Percentiles rank a stretch among this genome's conserved stretches.
Conservation (phyloP, 1,284 basidiomycete species). For the Agaricales sp. region DNA sequence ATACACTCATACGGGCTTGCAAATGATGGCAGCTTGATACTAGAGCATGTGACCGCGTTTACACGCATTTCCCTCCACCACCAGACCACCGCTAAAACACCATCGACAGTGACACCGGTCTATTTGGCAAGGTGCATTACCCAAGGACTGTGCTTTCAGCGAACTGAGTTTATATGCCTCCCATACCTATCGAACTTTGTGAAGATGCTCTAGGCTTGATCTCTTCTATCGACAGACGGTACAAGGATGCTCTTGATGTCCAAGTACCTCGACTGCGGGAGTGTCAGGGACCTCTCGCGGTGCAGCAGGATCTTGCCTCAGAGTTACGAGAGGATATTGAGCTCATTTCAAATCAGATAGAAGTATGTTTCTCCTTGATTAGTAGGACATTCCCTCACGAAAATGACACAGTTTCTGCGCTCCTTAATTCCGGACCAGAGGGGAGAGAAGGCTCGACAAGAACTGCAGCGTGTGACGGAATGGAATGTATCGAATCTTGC, state of each 20-base stretch:
- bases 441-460: constrained; percentile 38
- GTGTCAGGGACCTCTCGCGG: constrained; percentile 53
- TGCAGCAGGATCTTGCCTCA: constrained; percentile 64
- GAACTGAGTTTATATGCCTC: constrained; percentile 37
- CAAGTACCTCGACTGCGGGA: constrained; percentile 65
- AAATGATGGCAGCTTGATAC: too few relatives aligned
- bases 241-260: constrained; percentile 53
- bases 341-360: constrained; percentile 46
- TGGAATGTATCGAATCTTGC: constrained; percentile 35
- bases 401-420: constrained; percentile 58
- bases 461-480: constrained; percentile 40
- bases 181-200: constrained; percentile 43
- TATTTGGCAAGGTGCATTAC: too few relatives aligned
- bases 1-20: too few relatives aligned
- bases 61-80: too few relatives aligned
- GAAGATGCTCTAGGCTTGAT: constrained; percentile 40
- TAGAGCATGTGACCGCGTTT: too few relatives aligned
- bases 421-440: constrained; percentile 58
- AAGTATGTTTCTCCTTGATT: constrained; percentile 37
- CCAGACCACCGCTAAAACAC: too few relatives aligned
- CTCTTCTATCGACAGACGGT: constrained; percentile 40
- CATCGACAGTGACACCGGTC: too few relatives aligned
- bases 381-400: not conserved
- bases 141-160: too few relatives aligned
- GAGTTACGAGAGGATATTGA: constrained; percentile 73